Evolutionary conservation across 805 yeast species (phyloP), one percentile per base, ranked within the genome.

Genomic region (Ogataea kodamae): DNA sequence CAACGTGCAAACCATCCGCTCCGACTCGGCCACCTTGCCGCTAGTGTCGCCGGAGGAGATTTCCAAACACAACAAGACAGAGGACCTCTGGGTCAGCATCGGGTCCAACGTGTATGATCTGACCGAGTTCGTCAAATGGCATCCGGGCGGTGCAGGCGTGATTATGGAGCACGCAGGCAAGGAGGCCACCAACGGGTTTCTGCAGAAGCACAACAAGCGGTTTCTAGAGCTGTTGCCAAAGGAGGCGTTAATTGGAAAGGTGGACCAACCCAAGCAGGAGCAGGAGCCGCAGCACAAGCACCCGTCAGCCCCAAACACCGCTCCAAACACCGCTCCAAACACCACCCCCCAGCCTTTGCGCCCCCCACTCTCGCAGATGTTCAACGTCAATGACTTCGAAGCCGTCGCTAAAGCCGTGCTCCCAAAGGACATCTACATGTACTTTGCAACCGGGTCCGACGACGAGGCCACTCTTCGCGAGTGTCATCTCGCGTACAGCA

Each of bases 401-500:
- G 63, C 55, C 42, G 72, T 68, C 12, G 72, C 72, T 18, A 56
- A 67, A 27, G 58, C 59, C 25, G 61, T 71, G 19, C 62, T 69
- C 65, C 65, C 63, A 20, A 54, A 55, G 23, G 47, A 38, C 10
- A 70, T 70, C 1, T 68, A 71, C 70, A 65, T 66, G 12, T 69
- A 69, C 43, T 67, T 65, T 45, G 61, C 70, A 14, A 59, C 68
- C 5, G 74, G 71, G 0, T 54, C 67, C 28, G 71, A 67, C 30
- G 73, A 68, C 41, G 74, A 68, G 41, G 56, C 67, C 30, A 64
- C 72, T 5, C 40, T 68, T 28, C 48, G 73, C 29, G 68, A 65
- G 32, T 67, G 67, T 49, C 72, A 65, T 43, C 45, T 57, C 20
- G 66, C 70, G 12, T 68, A 59, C 43, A 64, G 59, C 24, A 46